Percentiles rank a stretch among this genome's conserved stretches.
Conservation (phyloP, 2,329 filamentous ascomycete genomes). For the Sclerotinia borealis region DNA sequence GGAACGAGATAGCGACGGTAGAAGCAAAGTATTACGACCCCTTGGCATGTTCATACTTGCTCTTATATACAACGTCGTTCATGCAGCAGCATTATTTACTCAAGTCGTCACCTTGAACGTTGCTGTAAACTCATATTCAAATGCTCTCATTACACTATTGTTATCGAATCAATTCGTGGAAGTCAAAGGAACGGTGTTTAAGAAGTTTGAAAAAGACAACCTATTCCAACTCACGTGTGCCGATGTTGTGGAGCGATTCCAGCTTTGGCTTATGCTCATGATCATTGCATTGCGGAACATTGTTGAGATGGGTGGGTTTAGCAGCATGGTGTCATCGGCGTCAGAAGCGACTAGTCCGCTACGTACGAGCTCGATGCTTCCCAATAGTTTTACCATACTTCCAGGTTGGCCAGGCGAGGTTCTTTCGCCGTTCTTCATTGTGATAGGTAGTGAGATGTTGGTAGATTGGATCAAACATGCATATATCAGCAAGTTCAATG, state of each 20-base stretch:
- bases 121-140: constrained; percentile 97
- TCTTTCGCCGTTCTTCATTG: constrained; percentile 85
- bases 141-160: constrained; percentile 83
- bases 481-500: constrained; percentile 98
- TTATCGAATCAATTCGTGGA: constrained; percentile 98
- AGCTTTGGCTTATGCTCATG: constrained; percentile 93
- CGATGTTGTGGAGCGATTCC: constrained; percentile 94
- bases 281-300: constrained; percentile 96
- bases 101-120: constrained; percentile 98
- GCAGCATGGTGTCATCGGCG: constrained; percentile 42
- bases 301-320: constrained; percentile 86
- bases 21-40: constrained; percentile 83
- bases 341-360: constrained; percentile 48
- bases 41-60: constrained; percentile 88
- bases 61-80: constrained; percentile 78
- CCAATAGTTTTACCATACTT: constrained; percentile 83
- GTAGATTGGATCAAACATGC: constrained; percentile 97
- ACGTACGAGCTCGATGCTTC: constrained; percentile 69
- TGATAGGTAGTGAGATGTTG: constrained; percentile 91
- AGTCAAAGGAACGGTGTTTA: constrained; percentile 97
- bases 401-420: constrained; percentile 86
- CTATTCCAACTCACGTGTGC: constrained; percentile 94
- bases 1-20: constrained; percentile 78
- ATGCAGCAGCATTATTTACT: constrained; percentile 86
- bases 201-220: constrained; percentile 97